Conservation (phyloP, 495 filamentous ascomycete genomes). For the Lophiotrema nucula region DNA sequence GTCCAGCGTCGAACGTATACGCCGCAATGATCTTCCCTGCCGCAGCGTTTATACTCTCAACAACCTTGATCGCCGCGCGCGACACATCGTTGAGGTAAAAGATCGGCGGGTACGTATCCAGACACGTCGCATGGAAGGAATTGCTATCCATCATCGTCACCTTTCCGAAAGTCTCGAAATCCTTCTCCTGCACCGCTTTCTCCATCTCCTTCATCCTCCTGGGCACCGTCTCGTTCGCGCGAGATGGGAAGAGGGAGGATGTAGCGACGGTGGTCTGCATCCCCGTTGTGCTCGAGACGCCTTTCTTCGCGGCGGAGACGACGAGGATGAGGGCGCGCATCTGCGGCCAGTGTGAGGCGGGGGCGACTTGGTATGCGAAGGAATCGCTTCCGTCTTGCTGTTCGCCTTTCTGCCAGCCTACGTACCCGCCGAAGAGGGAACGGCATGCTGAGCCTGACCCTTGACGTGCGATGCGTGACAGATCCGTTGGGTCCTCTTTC, state of each 20-base stretch:
- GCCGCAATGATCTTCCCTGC: slow-evolving; percentile 74
- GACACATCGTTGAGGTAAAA: slow-evolving; percentile 97
- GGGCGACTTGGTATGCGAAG: slow-evolving; percentile 79
- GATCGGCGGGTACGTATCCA: slow-evolving; percentile 94
- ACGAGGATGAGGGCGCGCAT: slow-evolving; percentile 92
- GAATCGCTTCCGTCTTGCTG: slow-evolving; percentile 77
- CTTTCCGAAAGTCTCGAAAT: slow-evolving; percentile 85
- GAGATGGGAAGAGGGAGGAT: slow-evolving; percentile 72
- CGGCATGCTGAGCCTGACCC: slow-evolving; percentile 93
- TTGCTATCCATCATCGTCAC: slow-evolving; percentile 96
- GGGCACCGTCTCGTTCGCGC: slow-evolving; percentile 74
- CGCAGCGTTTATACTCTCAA: slow-evolving; percentile 77
- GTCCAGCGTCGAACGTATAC: slow-evolving; percentile 97
- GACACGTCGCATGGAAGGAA: slow-evolving; percentile 89
- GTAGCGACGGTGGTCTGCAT: slow-evolving; percentile 96
- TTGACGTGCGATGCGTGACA: slow-evolving; percentile 88
- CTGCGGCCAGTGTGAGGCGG: slow-evolving; percentile 84
- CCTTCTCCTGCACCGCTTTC: slow-evolving; percentile 66
- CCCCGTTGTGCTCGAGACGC: slow-evolving; percentile 81
- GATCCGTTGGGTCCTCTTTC: slow-evolving; percentile 69
- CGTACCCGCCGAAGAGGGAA: slow-evolving; percentile 89
- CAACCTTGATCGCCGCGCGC: slow-evolving; percentile 76
- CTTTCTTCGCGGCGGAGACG: slow-evolving; percentile 89
- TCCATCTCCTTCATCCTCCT: slow-evolving; percentile 83
- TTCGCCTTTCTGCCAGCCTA: slow-evolving; percentile 81